phyloP scores from a whole-genome alignment of 768 basidiomycete genomes.

The Psilocybe azurescens region DNA sequence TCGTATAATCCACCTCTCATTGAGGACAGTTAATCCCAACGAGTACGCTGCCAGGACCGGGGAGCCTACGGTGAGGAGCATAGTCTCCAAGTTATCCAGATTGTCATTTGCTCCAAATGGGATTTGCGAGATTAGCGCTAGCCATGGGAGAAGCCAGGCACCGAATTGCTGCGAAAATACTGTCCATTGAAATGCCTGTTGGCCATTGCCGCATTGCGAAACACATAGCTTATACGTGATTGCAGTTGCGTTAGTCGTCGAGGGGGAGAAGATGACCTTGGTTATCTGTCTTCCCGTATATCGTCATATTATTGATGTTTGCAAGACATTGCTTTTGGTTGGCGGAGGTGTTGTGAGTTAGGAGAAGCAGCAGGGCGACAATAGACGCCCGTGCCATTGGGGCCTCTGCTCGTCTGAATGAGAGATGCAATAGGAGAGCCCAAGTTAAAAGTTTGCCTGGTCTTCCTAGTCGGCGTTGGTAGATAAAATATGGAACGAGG shows the following conservation, averaged over 20 bases:
- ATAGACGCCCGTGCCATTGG: too few relatives aligned
- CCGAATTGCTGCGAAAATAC: slow-evolving; percentile 44
- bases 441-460: too few relatives aligned
- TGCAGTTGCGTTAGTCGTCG: slow-evolving; percentile 28
- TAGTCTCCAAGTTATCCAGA: slow-evolving; percentile 46
- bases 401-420: too few relatives aligned
- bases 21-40: slow-evolving; percentile 45
- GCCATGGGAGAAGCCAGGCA: slow-evolving; percentile 53
- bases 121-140: slow-evolving; percentile 54
- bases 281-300: slow-evolving; percentile 25
- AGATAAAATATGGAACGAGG: too few relatives aligned
- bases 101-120: slow-evolving; percentile 48
- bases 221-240: slow-evolving; percentile 36
- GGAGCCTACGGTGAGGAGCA: slow-evolving; percentile 48
- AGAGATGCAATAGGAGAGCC: too few relatives aligned
- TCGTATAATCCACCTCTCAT: slow-evolving; percentile 45
- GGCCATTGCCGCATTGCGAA: slow-evolving; percentile 29
- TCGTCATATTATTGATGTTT: slow-evolving; percentile 6
- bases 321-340: neutral
- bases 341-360: neutral
- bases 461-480: too few relatives aligned
- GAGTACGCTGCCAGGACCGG: slow-evolving; percentile 52
- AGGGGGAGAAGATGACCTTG: slow-evolving; percentile 23
- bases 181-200: slow-evolving; percentile 35
- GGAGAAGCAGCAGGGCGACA: too few relatives aligned